Percentiles rank a stretch among this genome's conserved stretches.
Evolutionary conservation across 2,329 filamentous ascomycete genomes (phyloP).

Genomic region (Microdochium nivale): DNA sequence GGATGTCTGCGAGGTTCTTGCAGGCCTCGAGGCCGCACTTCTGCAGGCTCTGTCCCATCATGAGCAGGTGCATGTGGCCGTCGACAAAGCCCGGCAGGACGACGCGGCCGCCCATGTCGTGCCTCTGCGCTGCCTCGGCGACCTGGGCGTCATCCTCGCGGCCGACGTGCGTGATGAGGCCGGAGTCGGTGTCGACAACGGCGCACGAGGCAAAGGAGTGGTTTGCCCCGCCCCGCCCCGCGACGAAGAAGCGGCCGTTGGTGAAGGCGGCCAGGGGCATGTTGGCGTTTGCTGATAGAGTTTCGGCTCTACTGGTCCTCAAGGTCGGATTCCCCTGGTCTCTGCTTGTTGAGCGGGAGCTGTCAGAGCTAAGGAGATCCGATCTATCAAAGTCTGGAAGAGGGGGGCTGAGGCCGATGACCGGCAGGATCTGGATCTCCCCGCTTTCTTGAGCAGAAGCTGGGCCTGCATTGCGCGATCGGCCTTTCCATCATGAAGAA

Average conservation of each 20-base stretch:
- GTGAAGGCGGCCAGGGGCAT: conserved; percentile 39
- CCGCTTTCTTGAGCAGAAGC: no score
- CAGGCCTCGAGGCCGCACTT: conserved; percentile 40
- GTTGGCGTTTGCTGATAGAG: no score
- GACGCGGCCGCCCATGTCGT: conserved; percentile 27
- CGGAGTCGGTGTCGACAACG: conserved; percentile 20
- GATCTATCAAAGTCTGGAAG: no score
- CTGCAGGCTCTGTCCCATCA: conserved; percentile 43
- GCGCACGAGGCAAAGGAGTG: conserved; percentile 26
- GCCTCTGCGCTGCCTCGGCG: conserved; percentile 16
- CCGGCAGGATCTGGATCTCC: no score
- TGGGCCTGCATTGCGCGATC: no score
- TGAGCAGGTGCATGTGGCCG: conserved; percentile 48
- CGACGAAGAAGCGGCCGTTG: conserved; percentile 50
- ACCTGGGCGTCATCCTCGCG: conserved; percentile 20
- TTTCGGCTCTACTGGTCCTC: no score
- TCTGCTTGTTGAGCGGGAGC: no score
- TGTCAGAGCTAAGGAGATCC: no score
- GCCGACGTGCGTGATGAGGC: conserved; percentile 27
- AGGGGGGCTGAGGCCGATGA: no score
- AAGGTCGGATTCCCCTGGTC: no score
- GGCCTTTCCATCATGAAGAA: no score
- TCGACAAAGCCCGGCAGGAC: conserved; percentile 49
- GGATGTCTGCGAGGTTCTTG: conserved; percentile 38
- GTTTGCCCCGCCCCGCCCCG: conserved; percentile 17